A percentile compares a stretch with the other conserved stretches of the same genome.
Conservation (phyloP, 2,329 filamentous ascomycete species). For the Diaporthe capsici region DNA sequence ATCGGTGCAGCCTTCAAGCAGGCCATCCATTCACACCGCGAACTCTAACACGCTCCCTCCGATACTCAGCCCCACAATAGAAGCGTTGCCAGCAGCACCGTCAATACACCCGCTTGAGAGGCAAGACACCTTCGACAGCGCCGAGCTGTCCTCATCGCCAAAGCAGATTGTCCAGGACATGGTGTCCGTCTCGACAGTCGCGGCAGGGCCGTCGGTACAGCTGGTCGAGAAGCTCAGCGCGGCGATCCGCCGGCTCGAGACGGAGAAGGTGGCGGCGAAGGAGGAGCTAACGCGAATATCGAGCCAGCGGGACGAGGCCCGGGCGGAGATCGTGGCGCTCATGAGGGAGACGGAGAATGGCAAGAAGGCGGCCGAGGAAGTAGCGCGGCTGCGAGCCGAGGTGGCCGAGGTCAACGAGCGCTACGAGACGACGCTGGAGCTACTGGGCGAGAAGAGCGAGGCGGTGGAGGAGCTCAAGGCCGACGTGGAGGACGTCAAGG, state of each 20-base stretch:
- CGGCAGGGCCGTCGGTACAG: conserved; percentile 92
- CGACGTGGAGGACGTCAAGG: conserved; percentile 94
- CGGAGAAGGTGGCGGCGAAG: conserved; percentile 88
- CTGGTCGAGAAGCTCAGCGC: conserved; percentile 97
- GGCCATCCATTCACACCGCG: conserved; percentile 57
- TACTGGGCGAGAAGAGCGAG: conserved; percentile 98
- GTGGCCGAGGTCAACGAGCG: conserved; percentile 78
- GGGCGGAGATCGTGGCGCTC: conserved; percentile 89
- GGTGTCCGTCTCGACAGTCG: conserved; percentile 89
- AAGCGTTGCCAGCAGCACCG: conserved; percentile 58
- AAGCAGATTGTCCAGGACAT: conserved; percentile 84
- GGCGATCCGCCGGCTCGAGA: conserved; percentile 90
- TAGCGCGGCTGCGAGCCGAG: conserved; percentile 76
- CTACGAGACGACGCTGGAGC: conserved; percentile 92
- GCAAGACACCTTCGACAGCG: conserved; percentile 65
- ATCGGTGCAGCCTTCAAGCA: conserved; percentile 62
- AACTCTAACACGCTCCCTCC: conserved; percentile 53
- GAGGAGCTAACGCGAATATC: conserved; percentile 88
- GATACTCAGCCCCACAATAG: conserved; percentile 64
- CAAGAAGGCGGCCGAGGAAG: conserved; percentile 69
- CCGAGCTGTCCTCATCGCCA: conserved; percentile 69
- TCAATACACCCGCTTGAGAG: conserved; percentile 61
- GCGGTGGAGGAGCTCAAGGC: conserved; percentile 89
- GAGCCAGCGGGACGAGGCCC: conserved; percentile 90
- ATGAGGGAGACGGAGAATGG: conserved; percentile 89